These are phyloP conservation scores for Curvularia verruculosa DNA, from an alignment of 2,329 filamentous ascomycete species.

Conservation along the genomic window DNA sequence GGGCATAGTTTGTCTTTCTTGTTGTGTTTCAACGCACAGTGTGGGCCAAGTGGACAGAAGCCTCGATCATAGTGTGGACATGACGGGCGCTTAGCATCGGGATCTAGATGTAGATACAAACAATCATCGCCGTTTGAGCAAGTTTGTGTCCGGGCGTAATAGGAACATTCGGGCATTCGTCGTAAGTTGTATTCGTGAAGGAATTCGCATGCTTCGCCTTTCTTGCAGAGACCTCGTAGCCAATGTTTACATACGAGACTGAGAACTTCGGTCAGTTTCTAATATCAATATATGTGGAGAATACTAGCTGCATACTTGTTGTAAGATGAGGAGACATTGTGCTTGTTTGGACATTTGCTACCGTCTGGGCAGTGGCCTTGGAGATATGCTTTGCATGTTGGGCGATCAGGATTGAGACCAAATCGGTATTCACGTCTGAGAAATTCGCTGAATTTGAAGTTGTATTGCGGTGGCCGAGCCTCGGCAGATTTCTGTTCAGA, in stretches of 20 bases:
- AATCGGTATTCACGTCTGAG: constrained; percentile 83
- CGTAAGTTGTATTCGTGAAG: constrained; percentile 98
- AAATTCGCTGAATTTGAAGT: constrained; percentile 86
- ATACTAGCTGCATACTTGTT: constrained; percentile 59
- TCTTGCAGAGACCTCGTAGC: constrained; percentile 96
- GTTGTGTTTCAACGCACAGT: constrained; percentile 88
- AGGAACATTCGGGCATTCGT: constrained; percentile 98
- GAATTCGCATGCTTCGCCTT: constrained; percentile 96
- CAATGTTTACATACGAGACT: constrained; percentile 97
- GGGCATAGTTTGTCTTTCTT: constrained; percentile 74
- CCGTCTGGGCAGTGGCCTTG: constrained; percentile 87
- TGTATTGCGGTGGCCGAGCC: constrained; percentile 56
- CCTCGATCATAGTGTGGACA: constrained; percentile 89
- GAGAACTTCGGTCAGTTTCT: constrained; percentile 13
- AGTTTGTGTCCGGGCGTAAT: constrained; percentile 90
- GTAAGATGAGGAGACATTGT: constrained; percentile 67
- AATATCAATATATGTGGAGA: background rate
- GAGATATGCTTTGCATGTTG: constrained; percentile 84
- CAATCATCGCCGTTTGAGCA: constrained; percentile 98
- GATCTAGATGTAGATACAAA: constrained; percentile 87
- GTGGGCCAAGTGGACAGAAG: constrained; percentile 88
- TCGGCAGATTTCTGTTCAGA: constrained; percentile 40
- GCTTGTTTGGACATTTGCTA: constrained; percentile 82
- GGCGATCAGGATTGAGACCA: constrained; percentile 71
- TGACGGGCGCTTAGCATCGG: constrained; percentile 67